Evolutionary conservation across 2,329 filamentous ascomycete species (phyloP), one percentile per base, ranked within the genome.

Genomic region (Karstenula rhodostoma): DNA sequence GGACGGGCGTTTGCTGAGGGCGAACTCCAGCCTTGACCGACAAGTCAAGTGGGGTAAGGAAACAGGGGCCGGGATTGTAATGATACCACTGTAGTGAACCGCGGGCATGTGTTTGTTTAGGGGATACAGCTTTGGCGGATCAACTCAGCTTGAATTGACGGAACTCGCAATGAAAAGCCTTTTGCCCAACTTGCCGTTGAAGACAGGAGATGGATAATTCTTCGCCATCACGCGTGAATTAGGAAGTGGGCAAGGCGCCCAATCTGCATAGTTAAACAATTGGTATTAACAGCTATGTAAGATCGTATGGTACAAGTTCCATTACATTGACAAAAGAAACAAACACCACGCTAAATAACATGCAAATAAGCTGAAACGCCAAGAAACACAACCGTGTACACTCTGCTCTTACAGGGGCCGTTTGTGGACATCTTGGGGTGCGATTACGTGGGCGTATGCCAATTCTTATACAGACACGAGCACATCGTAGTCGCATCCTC

Each of bases 1-100:
- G 90, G 87, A 15, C 85, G 83, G 70, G 81, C 89, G 56, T 93
- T 90, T 89, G 77, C 90, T 35, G 83, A 86, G 58, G 88, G 90
- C 64, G 87, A 87, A 19, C 87, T 91, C 5, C 43, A 13, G 33
- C 61, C 63, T 3, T 67, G 25, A 58, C 15, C 22, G 33, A 42
- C 13, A 23, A 10, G 19, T 6, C 10, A 40, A 19, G 48, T 4
- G 40, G 23, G 15, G 44, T 13, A 27, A n/a, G 27, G 44, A 15
- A 9, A 12, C 23, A 13, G 12, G n/a, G 8, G 23, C 19, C 19
- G 42, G 42, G 19, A 27, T 29, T 43, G 35, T 53, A 53, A 53
- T 29, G 52, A 55, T 55, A 55, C 52, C 52, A 55, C 27, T 44
- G 42, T 55, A 55, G 12, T 22, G 40, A 12, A 42, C 13, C 19